Evolutionary conservation across 2,329 filamentous ascomycete genomes (phyloP).

Genomic region (Gliomastix tumulicola): DNA sequence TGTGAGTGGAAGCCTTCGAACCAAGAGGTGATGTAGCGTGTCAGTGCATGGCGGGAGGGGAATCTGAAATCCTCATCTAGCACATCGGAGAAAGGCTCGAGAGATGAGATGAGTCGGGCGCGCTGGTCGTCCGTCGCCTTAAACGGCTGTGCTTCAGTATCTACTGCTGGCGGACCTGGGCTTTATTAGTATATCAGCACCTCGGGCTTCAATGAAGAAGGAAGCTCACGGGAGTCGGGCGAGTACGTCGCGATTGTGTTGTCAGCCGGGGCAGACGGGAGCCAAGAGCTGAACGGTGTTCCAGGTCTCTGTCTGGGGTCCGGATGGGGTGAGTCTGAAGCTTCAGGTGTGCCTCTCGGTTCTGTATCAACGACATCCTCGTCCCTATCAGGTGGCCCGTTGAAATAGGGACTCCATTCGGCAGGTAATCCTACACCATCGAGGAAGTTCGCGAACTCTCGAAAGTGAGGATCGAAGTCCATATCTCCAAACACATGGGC

Average conservation of each 20-base stretch:
- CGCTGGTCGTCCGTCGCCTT: conserved; percentile 25
- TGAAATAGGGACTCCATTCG: conserved; percentile 29
- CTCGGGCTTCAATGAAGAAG: not conserved
- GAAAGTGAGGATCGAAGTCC: conserved; percentile 21
- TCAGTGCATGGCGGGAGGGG: conserved; percentile 26
- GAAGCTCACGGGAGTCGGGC: not conserved
- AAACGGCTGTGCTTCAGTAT: conserved; percentile 12
- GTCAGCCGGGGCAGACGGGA: conserved; percentile 23
- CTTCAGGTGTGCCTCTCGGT: conserved; percentile 7
- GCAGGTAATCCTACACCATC: conserved; percentile 27
- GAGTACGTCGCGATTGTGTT: conserved; percentile 12
- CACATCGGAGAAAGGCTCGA: conserved; percentile 18
- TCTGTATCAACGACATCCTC: conserved; percentile 13
- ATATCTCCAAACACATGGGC: too few relatives aligned
- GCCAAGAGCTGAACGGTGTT: conserved; percentile 27
- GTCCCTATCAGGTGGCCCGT: conserved; percentile 12
- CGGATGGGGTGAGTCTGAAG: conserved; percentile 6
- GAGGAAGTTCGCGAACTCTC: conserved; percentile 28
- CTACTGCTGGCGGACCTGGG: conserved; percentile 8
- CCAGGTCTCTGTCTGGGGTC: conserved; percentile 14
- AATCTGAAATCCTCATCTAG: conserved; percentile 19
- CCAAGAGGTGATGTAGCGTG: conserved; percentile 24
- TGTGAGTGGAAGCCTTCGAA: conserved; percentile 29
- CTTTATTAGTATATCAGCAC: not conserved
- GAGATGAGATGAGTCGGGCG: conserved; percentile 11